Evolutionary conservation across 177 flowering plant species (phyloP), one percentile per base, ranked within the genome.

Genomic region (Telopea speciosissima): DNA sequence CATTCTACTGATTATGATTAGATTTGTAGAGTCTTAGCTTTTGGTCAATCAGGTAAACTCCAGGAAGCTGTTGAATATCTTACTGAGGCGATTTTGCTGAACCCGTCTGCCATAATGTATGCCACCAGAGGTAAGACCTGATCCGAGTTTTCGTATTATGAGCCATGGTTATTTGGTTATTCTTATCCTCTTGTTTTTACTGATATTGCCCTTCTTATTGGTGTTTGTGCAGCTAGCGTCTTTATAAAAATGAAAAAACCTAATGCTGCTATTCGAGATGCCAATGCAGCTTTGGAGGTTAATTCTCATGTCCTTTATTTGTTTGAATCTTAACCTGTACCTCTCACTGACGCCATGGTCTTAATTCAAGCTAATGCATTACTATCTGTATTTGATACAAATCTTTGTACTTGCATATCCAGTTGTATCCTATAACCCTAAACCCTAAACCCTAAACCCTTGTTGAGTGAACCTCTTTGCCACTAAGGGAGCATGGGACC

Each of bases 91-190:
- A 89, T 93, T 72, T 74, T 75, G 72, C 85, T 90, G 24, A 93
- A 93, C 65, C 96, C 98, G 9, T 93, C 98, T 17, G 98, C 98
- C 24, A 93, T 93, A 7, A 90, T 93, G 97, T 93, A 93, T 82
- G 94, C 71, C 0, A 86, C 89, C 26, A 83, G 98, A 93, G 98
- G 98, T 93, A 72, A 13, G 24, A 44, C 22, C 68, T 33, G 61
- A 7, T 21, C n/a, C 9, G 22, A n/a, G 61, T 19, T 58, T 58
- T 58, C 1, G 61, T 58, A 19, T n/a, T n/a, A n/a, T 58, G 19
- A 58, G 23, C n/a, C 23, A 58, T 58, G 22, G 23, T 8, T 68
- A 9, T 5, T 36, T 70, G n/a, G 16, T 28, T 65, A 42, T 22
- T 56, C 21, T 1, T 10, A 16, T 33, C 24, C 22, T 24, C 21